phyloP scores from a whole-genome alignment of 768 basidiomycete genomes.

The Termitomyces sp. region DNA sequence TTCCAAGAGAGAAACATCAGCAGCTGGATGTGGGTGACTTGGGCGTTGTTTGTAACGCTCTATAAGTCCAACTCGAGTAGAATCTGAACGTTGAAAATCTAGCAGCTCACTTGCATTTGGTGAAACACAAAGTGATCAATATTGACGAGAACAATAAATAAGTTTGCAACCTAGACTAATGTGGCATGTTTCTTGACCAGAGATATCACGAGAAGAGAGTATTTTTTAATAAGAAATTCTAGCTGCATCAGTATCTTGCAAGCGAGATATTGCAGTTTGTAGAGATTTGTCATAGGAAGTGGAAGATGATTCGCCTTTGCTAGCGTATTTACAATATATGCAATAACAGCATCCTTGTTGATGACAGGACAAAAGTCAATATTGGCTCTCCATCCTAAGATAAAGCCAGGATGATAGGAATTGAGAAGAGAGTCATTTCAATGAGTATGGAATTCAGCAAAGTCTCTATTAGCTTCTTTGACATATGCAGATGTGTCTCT shows the following conservation, averaged over 20 bases:
- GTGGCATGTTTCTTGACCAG: constrained; percentile 6
- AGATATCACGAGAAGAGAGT: not conserved
- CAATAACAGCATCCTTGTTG: no score
- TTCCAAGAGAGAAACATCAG: no score
- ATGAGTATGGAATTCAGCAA: not conserved
- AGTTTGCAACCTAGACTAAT: constrained; percentile 7
- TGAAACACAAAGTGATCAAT: constrained; percentile 3
- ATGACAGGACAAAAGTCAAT: constrained; percentile 10
- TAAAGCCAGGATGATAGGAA: constrained; percentile 14
- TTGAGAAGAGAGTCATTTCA: constrained; percentile 19
- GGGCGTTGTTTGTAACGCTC: no score
- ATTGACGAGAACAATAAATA: not conserved
- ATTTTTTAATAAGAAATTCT: constrained; percentile 8
- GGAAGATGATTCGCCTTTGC: not conserved
- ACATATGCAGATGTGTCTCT: not conserved
- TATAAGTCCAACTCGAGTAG: not conserved
- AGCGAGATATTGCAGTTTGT: constrained; percentile 5
- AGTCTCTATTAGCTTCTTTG: not conserved
- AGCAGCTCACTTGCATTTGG: constrained; percentile 4
- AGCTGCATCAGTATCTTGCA: constrained; percentile 6
- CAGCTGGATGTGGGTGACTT: no score
- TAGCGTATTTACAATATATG: no score
- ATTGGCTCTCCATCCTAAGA: constrained; percentile 18
- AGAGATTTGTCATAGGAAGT: constrained; percentile 1
- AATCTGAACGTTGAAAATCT: not conserved